Evolutionary conservation across 2,329 filamentous ascomycete genomes (phyloP), one percentile per base, ranked within the genome.

Genomic region (Phoma sp.): DNA sequence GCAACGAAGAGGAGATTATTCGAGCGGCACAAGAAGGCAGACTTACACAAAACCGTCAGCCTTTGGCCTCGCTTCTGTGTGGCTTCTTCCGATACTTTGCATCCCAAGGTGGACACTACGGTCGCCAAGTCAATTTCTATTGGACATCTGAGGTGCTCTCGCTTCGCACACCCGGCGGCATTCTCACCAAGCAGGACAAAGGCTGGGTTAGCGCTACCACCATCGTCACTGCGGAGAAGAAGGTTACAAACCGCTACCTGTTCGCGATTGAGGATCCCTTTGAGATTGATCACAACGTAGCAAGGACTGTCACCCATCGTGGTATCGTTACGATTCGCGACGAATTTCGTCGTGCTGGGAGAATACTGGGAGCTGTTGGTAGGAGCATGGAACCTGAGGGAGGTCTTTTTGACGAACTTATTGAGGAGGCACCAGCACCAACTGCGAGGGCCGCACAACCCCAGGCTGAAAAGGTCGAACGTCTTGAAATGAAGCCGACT

Each of bases 191-290:
- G 75, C 81, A 86, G 51, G 82, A 86, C 15, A 96, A 96, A 70
- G 90, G 88, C 1, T 97, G 93, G 93, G 90, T 88, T 0, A 88
- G 88, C n/a, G 91, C 91, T 5, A 90, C 87, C 70, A 92, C 89
- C 0, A 84, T 76, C 27, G 68, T 86, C 6, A 76, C 86, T 24
- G 84, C 88, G 57, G 69, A 74, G 46, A 90, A 89, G 64, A 90
- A 92, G 68, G 83, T 94, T 13, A 85, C 90, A 2, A 86, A 92
- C 68, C 86, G 92, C 12, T 96, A 92, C 72, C 82, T 96, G 4
- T 90, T 96, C 62, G 91, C 91, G 29, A 93, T 97, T 57, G 93
- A 96, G 71, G 93, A 96, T 72, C 93, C 93, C 0, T 96, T 96
- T 68, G 92, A 96, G 77, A 77, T 87, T 2, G 88, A 92, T 36